Evolutionary conservation across 306 rosid species (phyloP), one percentile per base, ranked within the genome.

Genomic region (Dryas alaskensis): DNA sequence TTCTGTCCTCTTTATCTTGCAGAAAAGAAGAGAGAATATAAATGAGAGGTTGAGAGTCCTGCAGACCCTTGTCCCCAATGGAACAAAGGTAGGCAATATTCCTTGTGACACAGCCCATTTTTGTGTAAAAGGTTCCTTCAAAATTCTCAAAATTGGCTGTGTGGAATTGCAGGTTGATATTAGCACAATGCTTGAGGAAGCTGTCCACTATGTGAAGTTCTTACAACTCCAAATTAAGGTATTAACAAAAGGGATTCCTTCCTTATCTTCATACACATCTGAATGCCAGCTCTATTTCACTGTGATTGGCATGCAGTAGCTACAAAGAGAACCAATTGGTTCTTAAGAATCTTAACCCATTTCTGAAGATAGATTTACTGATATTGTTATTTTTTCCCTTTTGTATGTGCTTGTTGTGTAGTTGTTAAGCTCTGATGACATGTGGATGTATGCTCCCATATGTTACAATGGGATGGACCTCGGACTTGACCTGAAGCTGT

Each of bases 121-220:
- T 40, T 37, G 1, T 39, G 22, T 44, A 61, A 75, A 5, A 65
- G 60, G 44, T 73, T 70, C 60, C 66, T 61, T 55, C 17, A 72
- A 70, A 40, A 59, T 65, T 67, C 65, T 67, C 7, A 73, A 19
- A 39, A 10, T 65, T 77, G 45, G 42, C 42, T 63, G 57, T 39
- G 11, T 50, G 72, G 77, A 81, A 75, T 13, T 88, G 62, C 79
- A 93, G 97, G 97, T 94, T 69, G 98, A 94, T 83, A 89, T 89
- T 72, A 91, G 97, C 89, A 94, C 97, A 79, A 94, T 94, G 97
- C 99, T 94, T 47, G 99, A 94, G 81, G 99, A 94, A 86, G 97
- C 95, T 64, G 97, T 89, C 65, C 88, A 84, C 43, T 92, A 94
- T 82, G 99, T 94, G 67, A 91, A 89, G 80, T 91, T 94, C 67